Percentiles rank a stretch among this genome's conserved stretches.
These are phyloP conservation scores for Pneumocystis canis DNA, from an alignment of 1,139 yeast species.

Conservation along the genomic window DNA sequence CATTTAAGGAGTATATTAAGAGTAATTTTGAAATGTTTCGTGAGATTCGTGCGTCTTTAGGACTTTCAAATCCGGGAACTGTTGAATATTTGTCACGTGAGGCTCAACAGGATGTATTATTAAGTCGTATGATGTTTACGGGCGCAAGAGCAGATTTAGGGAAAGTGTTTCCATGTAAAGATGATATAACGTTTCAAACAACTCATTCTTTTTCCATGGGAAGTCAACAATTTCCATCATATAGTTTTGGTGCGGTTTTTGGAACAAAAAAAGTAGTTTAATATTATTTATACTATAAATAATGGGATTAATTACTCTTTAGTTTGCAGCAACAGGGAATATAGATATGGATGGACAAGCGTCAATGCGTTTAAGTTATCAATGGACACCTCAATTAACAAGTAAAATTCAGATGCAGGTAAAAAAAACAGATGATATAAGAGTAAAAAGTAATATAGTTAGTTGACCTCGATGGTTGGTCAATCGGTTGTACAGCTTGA, in stretches of 20 bases:
- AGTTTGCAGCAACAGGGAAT: conserved; percentile 11
- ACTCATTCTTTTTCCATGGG: conserved; percentile 90
- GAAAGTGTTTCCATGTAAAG: conserved; percentile 54
- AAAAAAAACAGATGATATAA: conserved; percentile 19
- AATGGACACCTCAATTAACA: conserved; percentile 69
- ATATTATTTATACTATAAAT: conserved; percentile 33
- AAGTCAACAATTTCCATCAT: conserved; percentile 65
- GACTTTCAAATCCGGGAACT: conserved; percentile 84
- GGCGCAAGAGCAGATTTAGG: conserved; percentile 94
- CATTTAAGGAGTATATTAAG: not conserved
- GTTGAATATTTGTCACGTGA: conserved; percentile 88
- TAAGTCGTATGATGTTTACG: conserved; percentile 79
- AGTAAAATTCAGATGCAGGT: conserved; percentile 81
- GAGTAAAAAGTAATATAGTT: not conserved
- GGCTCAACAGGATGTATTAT: conserved; percentile 82
- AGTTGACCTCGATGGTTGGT: conserved; percentile 29
- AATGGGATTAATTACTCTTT: not conserved
- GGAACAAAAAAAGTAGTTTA: conserved; percentile 70
- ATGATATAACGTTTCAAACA: conserved; percentile 93
- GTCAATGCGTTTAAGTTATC: conserved; percentile 81
- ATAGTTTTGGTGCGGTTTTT: conserved; percentile 80
- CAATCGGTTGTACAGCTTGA: conserved; percentile 96
- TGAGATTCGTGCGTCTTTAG: conserved; percentile 57
- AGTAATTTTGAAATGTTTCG: not conserved
- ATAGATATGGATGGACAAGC: conserved; percentile 45